These are phyloP conservation scores for Candida gorgasii DNA, from an alignment of 805 yeast genomes.

Conservation along the genomic window DNA sequence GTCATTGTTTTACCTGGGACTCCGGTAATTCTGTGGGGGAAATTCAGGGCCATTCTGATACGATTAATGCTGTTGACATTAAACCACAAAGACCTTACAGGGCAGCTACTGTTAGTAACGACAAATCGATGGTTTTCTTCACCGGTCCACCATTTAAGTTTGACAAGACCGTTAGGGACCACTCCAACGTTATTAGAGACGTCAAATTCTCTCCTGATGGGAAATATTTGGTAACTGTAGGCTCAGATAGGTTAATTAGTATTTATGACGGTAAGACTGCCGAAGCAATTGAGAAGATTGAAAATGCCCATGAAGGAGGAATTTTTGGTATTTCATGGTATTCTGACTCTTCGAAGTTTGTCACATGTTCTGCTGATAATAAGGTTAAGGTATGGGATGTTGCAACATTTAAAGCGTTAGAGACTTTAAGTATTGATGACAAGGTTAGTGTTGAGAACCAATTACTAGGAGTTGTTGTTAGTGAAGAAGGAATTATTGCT, in stretches of 20 bases:
- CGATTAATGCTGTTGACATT: slow-evolving; percentile 80
- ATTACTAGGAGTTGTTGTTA: slow-evolving; percentile 75
- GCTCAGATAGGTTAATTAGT: slow-evolving; percentile 76
- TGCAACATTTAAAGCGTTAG: slow-evolving; percentile 33
- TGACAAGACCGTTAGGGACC: slow-evolving; percentile 69
- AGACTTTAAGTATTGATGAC: slow-evolving; percentile 49
- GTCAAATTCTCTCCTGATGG: slow-evolving; percentile 86
- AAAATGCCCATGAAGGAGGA: slow-evolving; percentile 70
- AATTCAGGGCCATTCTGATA: slow-evolving; percentile 86
- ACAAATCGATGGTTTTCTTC: slow-evolving; percentile 77
- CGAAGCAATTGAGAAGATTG: slow-evolving; percentile 57
- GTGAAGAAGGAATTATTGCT: slow-evolving; percentile 61
- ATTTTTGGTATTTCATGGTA: slow-evolving; percentile 78
- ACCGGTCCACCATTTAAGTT: slow-evolving; percentile 96
- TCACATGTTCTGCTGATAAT: slow-evolving; percentile 83
- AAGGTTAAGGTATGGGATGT: slow-evolving; percentile 66
- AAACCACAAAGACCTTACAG: slow-evolving; percentile 87
- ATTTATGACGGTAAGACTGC: slow-evolving; percentile 89
- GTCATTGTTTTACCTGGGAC: slow-evolving; percentile 91
- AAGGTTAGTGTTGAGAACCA: slow-evolving; percentile 58
- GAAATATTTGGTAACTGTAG: slow-evolving; percentile 69
- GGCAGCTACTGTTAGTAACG: slow-evolving; percentile 92
- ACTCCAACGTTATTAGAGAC: slow-evolving; percentile 76
- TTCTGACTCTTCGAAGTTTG: slow-evolving; percentile 54
- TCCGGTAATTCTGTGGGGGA: slow-evolving; percentile 98